phyloP scores from a whole-genome alignment of 768 basidiomycete genomes.

The Russula dissimulans region DNA sequence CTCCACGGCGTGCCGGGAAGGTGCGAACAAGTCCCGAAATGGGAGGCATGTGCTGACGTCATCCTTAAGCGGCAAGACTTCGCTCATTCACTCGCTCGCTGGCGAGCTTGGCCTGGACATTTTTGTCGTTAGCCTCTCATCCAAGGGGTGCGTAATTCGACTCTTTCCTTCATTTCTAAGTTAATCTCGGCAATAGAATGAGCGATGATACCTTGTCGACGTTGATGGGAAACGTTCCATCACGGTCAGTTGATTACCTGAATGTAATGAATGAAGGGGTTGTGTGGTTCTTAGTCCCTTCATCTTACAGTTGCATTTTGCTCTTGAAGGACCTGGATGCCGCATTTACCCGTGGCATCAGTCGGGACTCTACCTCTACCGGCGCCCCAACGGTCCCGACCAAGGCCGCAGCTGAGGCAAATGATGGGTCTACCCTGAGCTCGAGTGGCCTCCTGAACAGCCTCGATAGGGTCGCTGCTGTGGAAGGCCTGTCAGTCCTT shows the following conservation, averaged over 20 bases:
- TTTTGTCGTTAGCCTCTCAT: constrained; percentile 81
- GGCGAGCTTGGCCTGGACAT: constrained; percentile 85
- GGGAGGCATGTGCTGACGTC: constrained; percentile 15
- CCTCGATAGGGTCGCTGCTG: constrained; percentile 77
- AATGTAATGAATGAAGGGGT: constrained; percentile 27
- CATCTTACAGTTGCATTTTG: constrained; percentile 66
- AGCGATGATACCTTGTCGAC: constrained; percentile 81
- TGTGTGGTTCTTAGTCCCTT: constrained; percentile 49
- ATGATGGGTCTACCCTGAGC: constrained; percentile 74
- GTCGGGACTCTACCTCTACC: too few species aligned
- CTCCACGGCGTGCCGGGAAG: constrained; percentile 81
- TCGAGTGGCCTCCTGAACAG: constrained; percentile 79
- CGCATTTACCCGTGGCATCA: constrained; percentile 40
- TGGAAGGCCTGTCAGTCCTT: constrained; percentile 65
- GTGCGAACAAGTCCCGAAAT: constrained; percentile 28
- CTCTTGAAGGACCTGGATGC: constrained; percentile 92
- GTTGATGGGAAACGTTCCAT: constrained; percentile 82
- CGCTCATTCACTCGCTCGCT: constrained; percentile 73
- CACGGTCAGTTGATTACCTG: constrained; percentile 45
- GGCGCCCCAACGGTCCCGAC: too few species aligned
- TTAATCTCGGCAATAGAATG: constrained; percentile 45
- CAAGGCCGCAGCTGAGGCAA: constrained; percentile 29
- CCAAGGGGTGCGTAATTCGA: constrained; percentile 57
- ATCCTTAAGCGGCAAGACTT: constrained; percentile 63
- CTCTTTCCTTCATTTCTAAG: constrained; percentile 2